Evolutionary conservation across 495 filamentous ascomycete species (phyloP), one percentile per base, ranked within the genome.

Genomic region (Chaetomidium leptoderma): DNA sequence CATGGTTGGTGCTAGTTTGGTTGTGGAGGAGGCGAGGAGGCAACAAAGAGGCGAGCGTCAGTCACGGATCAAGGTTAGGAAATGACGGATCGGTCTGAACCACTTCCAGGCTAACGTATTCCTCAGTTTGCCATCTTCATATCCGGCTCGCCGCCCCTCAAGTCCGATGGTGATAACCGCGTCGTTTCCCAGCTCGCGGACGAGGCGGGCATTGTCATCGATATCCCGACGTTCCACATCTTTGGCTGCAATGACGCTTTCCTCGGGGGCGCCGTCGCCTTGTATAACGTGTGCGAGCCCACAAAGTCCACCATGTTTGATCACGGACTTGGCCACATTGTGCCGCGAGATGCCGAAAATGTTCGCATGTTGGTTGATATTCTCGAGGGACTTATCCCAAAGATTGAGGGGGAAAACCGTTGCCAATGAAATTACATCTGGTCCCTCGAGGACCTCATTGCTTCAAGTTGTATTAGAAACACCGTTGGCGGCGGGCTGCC

Each of bases 181-280:
- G 64, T 78, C 49, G 50, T 76, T 0, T 48, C 61, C 16, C 62
- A 66, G 55, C 68, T 81, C 0, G 65, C 66, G 6, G 80, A 83
- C 58, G 77, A 83, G 63, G 61, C 65, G 36, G 76, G 75, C 7
- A 61, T 70, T 4, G 60, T 69, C 8, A 80, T 84, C 49, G 59
- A 66, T 24, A 73, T 84, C 45, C 81, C 82, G 4, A 82, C 81
- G 11, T 76, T 75, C 30, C 82, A 84, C 72, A 72, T 82, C 39
- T 70, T 84, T 32, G 81, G 81, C 21, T 81, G 78, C 11, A 69
- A 76, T 23, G 83, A 86, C 62, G 78, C 80, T 2, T 82, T 80
- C 44, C 62, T 83, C 0, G 66, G 74, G 37, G 77, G 72, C 0
- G 73, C 77, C 1, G 72, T 84, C 55, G 78, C 78, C 19, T 65